A percentile compares a stretch with the other conserved stretches of the same genome.
These are phyloP conservation scores for Paradendryphiella salina DNA, from an alignment of 2,329 filamentous ascomycete genomes.

Conservation along the genomic window DNA sequence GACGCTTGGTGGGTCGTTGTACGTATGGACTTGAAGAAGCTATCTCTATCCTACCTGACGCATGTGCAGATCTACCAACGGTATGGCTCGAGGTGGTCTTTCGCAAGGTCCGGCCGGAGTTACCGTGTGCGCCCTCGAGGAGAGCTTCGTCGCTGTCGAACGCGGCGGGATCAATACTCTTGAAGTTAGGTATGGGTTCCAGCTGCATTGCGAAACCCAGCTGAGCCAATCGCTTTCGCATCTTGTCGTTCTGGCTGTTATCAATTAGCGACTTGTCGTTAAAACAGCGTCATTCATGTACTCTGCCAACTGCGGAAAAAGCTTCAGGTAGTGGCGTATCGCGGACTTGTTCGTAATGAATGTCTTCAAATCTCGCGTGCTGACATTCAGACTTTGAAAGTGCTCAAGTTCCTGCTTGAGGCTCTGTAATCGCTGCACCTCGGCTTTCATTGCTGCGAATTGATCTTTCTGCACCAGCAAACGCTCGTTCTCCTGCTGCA, in stretches of 20 bases:
- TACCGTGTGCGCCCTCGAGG: neutral
- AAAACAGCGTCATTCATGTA: slow-evolving; percentile 11
- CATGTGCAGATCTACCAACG: slow-evolving; percentile 26
- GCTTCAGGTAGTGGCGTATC: slow-evolving; percentile 34
- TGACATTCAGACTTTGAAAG: slow-evolving; percentile 20
- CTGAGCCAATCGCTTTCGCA: slow-evolving; percentile 34
- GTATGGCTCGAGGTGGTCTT: slow-evolving; percentile 33
- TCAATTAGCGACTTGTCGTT: slow-evolving; percentile 13
- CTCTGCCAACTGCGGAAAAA: slow-evolving; percentile 35
- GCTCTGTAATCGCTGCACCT: slow-evolving; percentile 23
- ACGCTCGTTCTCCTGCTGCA: slow-evolving; percentile 29
- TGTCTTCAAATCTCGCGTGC: slow-evolving; percentile 24
- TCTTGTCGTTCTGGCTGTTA: slow-evolving; percentile 34
- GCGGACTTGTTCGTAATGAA: slow-evolving; percentile 29
- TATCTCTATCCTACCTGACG: slow-evolving; percentile 11
- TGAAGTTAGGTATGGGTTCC: slow-evolving; percentile 34
- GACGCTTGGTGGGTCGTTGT: slow-evolving; percentile 36
- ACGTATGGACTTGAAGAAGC: slow-evolving; percentile 14
- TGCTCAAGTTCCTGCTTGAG: slow-evolving; percentile 27
- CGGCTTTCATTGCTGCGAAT: slow-evolving; percentile 14
- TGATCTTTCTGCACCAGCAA: slow-evolving; percentile 16
- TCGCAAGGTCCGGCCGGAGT: slow-evolving; percentile 5
- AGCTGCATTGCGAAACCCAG: slow-evolving; percentile 36
- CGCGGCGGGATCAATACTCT: slow-evolving; percentile 6
- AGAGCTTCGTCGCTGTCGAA: slow-evolving; percentile 18